phyloP scores from a whole-genome alignment of 1,284 basidiomycete genomes.

The Apiotrichum porosum region DNA sequence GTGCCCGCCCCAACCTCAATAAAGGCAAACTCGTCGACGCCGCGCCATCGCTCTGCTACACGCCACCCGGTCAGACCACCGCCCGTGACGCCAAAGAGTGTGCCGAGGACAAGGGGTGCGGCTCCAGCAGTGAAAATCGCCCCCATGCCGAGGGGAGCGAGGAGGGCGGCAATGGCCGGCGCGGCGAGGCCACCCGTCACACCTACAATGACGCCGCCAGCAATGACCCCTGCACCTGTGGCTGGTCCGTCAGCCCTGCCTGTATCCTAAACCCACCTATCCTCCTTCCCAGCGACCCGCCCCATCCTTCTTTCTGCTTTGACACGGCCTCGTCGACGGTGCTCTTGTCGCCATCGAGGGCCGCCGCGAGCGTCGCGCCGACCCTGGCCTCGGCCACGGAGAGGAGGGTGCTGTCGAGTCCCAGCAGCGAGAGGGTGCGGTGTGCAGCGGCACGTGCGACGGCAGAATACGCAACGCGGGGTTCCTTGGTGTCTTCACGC shows the following conservation, averaged over 20 bases:
- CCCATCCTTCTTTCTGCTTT: slow-evolving; percentile 50
- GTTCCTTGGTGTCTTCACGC: slow-evolving; percentile 12
- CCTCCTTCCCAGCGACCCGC: slow-evolving; percentile 49
- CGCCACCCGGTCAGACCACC: slow-evolving; percentile 53
- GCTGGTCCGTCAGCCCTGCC: slow-evolving; percentile 37
- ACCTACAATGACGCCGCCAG: slow-evolving; percentile 51
- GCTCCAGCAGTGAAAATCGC: slow-evolving; percentile 48
- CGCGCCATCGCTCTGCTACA: slow-evolving; percentile 53
- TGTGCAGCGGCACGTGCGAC: slow-evolving; percentile 42
- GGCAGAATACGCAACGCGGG: slow-evolving; percentile 43
- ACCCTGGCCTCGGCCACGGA: slow-evolving; percentile 45
- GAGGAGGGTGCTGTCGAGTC: slow-evolving; percentile 35
- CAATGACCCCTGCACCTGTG: slow-evolving; percentile 52
- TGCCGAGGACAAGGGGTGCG: slow-evolving; percentile 53
- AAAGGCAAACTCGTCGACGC: slow-evolving; percentile 53
- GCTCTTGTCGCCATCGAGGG: slow-evolving; percentile 33
- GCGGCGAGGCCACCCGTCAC: slow-evolving; percentile 55
- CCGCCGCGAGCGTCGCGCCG: slow-evolving; percentile 46
- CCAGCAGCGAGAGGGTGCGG: slow-evolving; percentile 39
- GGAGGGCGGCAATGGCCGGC: slow-evolving; percentile 51
- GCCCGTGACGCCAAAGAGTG: slow-evolving; percentile 54
- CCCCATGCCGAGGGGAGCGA: slow-evolving; percentile 49
- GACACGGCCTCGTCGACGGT: slow-evolving; percentile 44
- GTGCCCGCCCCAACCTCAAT: slow-evolving; percentile 48
- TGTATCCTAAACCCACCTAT: slow-evolving; percentile 39